Conservation (phyloP, 192 early-diverging fungal species). For the Diversispora eburnea region DNA sequence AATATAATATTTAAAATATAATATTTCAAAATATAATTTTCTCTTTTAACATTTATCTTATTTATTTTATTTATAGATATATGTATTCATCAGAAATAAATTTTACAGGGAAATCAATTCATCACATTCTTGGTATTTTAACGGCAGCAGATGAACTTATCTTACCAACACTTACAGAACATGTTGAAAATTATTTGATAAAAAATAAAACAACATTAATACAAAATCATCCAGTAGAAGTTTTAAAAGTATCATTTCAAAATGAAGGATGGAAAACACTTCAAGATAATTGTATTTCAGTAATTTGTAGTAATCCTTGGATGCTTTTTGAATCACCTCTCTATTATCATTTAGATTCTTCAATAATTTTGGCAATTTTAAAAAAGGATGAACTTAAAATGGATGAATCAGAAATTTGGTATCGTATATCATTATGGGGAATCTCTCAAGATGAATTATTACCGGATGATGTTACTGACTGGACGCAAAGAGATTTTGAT, state of each 20-base stretch:
- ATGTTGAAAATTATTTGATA: not conserved
- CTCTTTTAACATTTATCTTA: not conserved
- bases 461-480: slow-evolving; percentile 15
- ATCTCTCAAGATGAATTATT: slow-evolving; percentile 1
- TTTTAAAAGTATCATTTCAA: slow-evolving; percentile 7
- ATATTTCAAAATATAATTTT: no score
- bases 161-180: slow-evolving; percentile 2
- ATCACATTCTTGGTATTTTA: slow-evolving; percentile 1
- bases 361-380: slow-evolving; percentile 4
- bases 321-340: slow-evolving; percentile 1
- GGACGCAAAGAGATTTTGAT: not conserved
- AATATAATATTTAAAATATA: no score
- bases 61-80: slow-evolving; percentile 11
- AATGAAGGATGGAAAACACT: not conserved
- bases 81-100: slow-evolving; percentile 9
- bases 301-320: not conserved
- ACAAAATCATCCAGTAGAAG: not conserved
- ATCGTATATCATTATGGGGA: slow-evolving; percentile 23
- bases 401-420: slow-evolving; percentile 27
- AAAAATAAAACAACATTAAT: slow-evolving; percentile 7
- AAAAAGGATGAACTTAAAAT: slow-evolving; percentile 9
- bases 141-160: slow-evolving; percentile 14
- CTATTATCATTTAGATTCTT: slow-evolving; percentile 5
- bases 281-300: slow-evolving; percentile 20
- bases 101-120: not conserved